Evolutionary conservation across 768 basidiomycete genomes (phyloP).

Genomic region (Grammothele lineata): DNA sequence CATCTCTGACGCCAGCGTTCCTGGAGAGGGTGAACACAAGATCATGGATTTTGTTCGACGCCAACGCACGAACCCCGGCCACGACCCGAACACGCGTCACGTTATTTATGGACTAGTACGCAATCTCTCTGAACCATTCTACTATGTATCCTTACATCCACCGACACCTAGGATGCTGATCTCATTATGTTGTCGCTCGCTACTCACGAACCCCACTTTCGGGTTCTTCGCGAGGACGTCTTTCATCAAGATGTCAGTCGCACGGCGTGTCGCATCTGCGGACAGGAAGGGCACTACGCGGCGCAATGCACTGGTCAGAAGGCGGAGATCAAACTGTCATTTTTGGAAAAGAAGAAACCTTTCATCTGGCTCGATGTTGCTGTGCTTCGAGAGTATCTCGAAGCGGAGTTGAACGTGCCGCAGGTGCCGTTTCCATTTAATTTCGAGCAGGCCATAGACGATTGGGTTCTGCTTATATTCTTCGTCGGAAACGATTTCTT

Average conservation of each 20-base stretch:
- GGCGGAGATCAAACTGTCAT: constrained; percentile 62
- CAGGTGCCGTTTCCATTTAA: constrained; percentile 79
- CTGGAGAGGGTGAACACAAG: constrained; percentile 99
- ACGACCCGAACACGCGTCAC: constrained; percentile 93
- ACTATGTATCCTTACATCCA: neutral
- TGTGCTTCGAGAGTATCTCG: constrained; percentile 94
- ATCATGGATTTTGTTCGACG: constrained; percentile 98
- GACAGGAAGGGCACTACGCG: constrained; percentile 92
- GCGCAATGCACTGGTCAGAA: constrained; percentile 87
- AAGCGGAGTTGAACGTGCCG: constrained; percentile 89
- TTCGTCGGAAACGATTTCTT: constrained; percentile 99
- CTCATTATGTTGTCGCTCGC: constrained; percentile 98
- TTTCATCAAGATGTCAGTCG: constrained; percentile 79
- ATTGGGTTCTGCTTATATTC: constrained; percentile 99
- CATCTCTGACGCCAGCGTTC: constrained; percentile 95
- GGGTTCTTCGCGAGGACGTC: constrained; percentile 96
- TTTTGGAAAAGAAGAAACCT: constrained; percentile 83
- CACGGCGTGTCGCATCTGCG: constrained; percentile 86
- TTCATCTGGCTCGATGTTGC: constrained; percentile 99
- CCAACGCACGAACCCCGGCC: constrained; percentile 80
- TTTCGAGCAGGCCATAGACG: constrained; percentile 96
- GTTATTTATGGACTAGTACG: constrained; percentile 96
- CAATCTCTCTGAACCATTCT: constrained; percentile 1
- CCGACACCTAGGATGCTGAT: constrained; percentile 89
- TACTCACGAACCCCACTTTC: constrained; percentile 98